A percentile compares a stretch with the other conserved stretches of the same genome.
Conservation (phyloP, 2,329 filamentous ascomycete genomes). For the Fusarium bulbicola region DNA sequence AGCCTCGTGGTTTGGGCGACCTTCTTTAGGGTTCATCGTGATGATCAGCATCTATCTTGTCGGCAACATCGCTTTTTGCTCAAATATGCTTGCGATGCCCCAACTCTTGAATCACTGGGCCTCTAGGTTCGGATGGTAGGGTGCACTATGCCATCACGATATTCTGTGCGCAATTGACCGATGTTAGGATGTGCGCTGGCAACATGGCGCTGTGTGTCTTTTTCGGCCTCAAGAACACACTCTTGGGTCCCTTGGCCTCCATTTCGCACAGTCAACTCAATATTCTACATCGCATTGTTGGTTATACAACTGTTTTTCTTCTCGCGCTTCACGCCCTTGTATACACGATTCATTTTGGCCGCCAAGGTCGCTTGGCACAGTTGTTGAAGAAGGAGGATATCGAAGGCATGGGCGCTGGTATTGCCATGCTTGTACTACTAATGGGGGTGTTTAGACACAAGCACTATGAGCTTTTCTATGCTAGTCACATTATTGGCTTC, state of each 20-base stretch:
- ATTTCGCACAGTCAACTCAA: slow-evolving; percentile 57
- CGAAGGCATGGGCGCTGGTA: slow-evolving; percentile 40
- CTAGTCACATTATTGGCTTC: slow-evolving; percentile 55
- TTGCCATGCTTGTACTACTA: slow-evolving; percentile 51
- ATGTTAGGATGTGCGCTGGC: slow-evolving; percentile 54
- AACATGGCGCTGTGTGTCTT: slow-evolving; percentile 54
- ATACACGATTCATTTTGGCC: slow-evolving; percentile 46
- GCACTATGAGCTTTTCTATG: slow-evolving; percentile 59
- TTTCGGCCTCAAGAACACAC: slow-evolving; percentile 60
- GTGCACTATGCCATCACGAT: rapidly evolving
- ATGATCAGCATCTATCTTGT: not conserved
- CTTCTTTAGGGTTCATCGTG: not conserved
- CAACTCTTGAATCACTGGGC: slow-evolving; percentile 1
- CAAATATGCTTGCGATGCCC: not conserved
- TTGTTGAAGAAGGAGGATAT: slow-evolving; percentile 15
- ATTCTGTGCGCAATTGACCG: too few relatives aligned
- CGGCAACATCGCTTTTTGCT: not conserved
- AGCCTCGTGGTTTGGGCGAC: not conserved
- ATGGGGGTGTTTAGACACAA: slow-evolving; percentile 46
- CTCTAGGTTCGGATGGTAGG: slow-evolving; percentile 39
- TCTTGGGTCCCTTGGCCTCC: slow-evolving; percentile 46
- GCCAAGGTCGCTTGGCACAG: slow-evolving; percentile 4
- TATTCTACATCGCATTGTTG: slow-evolving; percentile 55
- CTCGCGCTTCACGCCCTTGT: slow-evolving; percentile 50
- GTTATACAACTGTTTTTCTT: slow-evolving; percentile 52